Base-by-base conservation (phyloP, 768 basidiomycete species). In the Paxillus rubicundulus region DNA sequence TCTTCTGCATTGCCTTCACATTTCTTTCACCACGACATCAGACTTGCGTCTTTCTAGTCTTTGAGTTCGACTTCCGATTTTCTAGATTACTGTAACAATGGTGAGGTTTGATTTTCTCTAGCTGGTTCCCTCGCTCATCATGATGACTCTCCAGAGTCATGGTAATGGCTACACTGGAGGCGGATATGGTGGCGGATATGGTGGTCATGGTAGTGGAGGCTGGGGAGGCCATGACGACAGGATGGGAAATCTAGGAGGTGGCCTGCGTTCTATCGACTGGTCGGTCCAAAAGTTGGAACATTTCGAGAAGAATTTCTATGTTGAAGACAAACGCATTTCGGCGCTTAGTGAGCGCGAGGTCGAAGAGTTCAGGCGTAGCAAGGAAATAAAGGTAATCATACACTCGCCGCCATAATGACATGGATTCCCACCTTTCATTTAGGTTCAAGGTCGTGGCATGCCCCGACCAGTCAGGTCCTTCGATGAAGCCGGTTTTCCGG, bases 291-390 rank as follows among this genome's bases (percentile, higher is more conserved):
- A 84, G 54, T 74, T 97, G 51, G 80, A 85, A 63, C 86, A 81
- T 61, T 98, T 99, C 59, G 96, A 98, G 74, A 99, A 98, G 77
- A 98, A 98, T 77, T 99, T 96, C 60, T 96, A 96, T 61, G 77
- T 86, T 42, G 94, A 99, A 70, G 92, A 98, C 70, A 86, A 89
- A 65, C 82, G 85, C 27, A 90, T 98, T 40, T 71, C 84, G 17
- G 74, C 79, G 30, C 86, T 87, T 56, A 82, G 78, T 48, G 93
- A 98, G 14, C 77, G 84, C 45, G 96, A 99, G 63, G 80, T 98
- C 50, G 88, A 92, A 50, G 92, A 92, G 43, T 98, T 95, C 72
- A 79, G 88, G 55, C 78, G 81, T 21, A 57, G 56, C 45, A 92
- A 97, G 70, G 89, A 95, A 70, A 98, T 99, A 71, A 89, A 87